These are phyloP conservation scores for Eucalyptus sp. DNA, from an alignment of 345 rosid species.

Conservation along the genomic window DNA sequence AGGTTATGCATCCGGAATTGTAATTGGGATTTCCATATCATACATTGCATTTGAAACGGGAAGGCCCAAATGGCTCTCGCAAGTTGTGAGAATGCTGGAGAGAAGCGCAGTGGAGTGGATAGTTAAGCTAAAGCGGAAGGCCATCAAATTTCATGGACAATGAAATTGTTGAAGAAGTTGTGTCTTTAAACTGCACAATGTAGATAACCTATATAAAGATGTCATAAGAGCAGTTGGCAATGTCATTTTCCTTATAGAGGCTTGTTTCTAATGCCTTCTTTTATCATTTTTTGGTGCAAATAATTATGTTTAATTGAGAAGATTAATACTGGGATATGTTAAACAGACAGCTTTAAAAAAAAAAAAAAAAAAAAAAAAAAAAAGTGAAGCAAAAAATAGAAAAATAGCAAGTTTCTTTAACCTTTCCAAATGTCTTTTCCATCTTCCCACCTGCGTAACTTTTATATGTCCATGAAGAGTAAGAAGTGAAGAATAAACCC, in stretches of 20 bases:
- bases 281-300: background rate
- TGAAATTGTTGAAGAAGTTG: background rate
- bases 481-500: background rate
- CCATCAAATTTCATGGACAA: background rate
- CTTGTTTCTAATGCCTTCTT: background rate
- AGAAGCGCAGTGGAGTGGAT: background rate
- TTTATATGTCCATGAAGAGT: background rate
- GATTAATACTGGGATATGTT: too few species aligned
- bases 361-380: too few species aligned
- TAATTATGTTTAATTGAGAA: too few species aligned
- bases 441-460: background rate
- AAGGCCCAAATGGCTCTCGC: background rate
- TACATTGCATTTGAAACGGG: background rate
- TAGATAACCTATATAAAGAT: background rate
- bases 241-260: background rate
- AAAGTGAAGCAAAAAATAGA: background rate
- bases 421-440: background rate
- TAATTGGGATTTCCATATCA: background rate
- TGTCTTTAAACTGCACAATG: background rate
- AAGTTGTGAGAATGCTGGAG: background rate
- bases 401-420: conserved; percentile 1
- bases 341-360: background rate
- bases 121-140: background rate
- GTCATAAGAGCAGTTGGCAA: background rate
- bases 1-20: background rate